Evolutionary conservation across 331 rosid species (phyloP).

Genomic region (Rhamnella rubrinervis): DNA sequence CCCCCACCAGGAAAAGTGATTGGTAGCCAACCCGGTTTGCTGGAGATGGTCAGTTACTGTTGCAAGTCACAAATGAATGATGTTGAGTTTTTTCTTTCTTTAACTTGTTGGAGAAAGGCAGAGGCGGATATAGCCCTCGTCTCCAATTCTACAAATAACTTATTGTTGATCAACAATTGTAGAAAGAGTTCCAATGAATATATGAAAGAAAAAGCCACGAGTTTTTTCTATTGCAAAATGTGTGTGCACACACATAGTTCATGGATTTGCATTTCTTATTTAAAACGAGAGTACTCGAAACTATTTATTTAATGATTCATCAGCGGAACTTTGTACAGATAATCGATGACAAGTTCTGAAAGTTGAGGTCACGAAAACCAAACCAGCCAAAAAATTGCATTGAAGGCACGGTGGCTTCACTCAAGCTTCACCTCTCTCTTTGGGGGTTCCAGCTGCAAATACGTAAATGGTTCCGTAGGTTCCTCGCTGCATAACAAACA

Average conservation of each 20-base stretch:
- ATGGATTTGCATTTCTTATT: no score
- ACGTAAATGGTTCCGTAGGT: slow-evolving; percentile 77
- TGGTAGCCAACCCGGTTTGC: neutral
- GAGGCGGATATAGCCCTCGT: slow-evolving; percentile 41
- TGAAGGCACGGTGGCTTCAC: slow-evolving; percentile 26
- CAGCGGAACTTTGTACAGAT: neutral
- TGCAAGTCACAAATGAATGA: neutral
- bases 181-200: neutral
- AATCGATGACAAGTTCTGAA: neutral
- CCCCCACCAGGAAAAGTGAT: neutral
- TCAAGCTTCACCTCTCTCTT: slow-evolving; percentile 59
- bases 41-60: neutral
- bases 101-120: slow-evolving; percentile 31
- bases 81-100: slow-evolving; percentile 1
- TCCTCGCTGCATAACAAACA: slow-evolving; percentile 68
- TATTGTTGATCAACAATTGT: slow-evolving; percentile 14
- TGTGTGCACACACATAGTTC: no score
- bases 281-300: no score
- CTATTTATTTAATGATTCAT: no score
- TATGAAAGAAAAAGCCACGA: neutral
- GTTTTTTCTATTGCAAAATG: neutral
- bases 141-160: slow-evolving; percentile 31
- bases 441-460: slow-evolving; percentile 73
- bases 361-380: neutral
- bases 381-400: slow-evolving; percentile 12